Conservation (phyloP, 2,329 filamentous ascomycete species). For the Pseudogymnoascus sp. region DNA sequence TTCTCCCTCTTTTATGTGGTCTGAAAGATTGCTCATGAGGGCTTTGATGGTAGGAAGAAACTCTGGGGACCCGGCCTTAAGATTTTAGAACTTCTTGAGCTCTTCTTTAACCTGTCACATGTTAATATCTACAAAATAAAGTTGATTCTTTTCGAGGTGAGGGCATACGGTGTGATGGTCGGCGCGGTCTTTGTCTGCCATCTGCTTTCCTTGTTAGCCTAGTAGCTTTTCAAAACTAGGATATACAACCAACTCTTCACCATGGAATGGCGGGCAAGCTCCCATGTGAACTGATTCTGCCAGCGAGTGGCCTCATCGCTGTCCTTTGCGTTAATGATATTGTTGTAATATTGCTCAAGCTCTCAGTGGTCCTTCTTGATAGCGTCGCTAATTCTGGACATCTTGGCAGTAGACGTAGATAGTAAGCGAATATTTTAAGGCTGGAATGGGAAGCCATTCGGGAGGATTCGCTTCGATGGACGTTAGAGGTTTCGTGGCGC, state of each 20-base stretch:
- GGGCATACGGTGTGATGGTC: conserved; percentile 37
- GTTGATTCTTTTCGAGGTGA: background rate
- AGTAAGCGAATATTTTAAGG: too few relatives aligned
- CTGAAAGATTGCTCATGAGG: conserved; percentile 35
- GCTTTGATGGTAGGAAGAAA: conserved; percentile 35
- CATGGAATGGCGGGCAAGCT: conserved; percentile 40
- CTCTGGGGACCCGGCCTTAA: conserved; percentile 31
- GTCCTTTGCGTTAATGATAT: conserved; percentile 31
- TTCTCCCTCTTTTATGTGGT: conserved; percentile 47
- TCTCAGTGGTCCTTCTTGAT: conserved; percentile 33
- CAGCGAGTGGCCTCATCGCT: conserved; percentile 33
- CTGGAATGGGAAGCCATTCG: too few relatives aligned
- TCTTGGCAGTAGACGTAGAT: too few relatives aligned
- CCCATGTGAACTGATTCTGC: conserved; percentile 41
- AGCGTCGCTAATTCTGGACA: conserved; percentile 23
- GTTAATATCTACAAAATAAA: background rate
- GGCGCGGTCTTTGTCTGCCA: conserved; percentile 39
- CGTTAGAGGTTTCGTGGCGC: too few relatives aligned
- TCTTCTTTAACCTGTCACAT: conserved; percentile 39
- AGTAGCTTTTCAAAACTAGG: conserved; percentile 44
- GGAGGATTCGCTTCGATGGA: too few relatives aligned
- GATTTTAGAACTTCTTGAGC: conserved; percentile 40
- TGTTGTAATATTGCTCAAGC: conserved; percentile 32
- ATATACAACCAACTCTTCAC: conserved; percentile 43
- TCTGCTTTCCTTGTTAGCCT: conserved; percentile 31